Evolutionary conservation across 2,329 filamentous ascomycete species (phyloP).

Genomic region (Venturia effusa): DNA sequence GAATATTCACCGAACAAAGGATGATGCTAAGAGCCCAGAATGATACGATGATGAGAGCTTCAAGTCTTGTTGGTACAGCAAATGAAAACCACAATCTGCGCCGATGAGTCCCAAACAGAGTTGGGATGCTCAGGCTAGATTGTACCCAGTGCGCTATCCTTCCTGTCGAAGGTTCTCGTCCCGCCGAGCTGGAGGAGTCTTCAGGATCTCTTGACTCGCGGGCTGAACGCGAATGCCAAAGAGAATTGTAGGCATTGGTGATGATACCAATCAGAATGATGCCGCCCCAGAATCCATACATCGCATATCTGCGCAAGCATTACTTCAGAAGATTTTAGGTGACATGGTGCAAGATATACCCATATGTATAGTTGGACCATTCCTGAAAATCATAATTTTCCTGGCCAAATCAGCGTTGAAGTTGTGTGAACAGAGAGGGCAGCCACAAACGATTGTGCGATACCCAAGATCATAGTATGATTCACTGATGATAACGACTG

Average conservation of each 20-base stretch:
- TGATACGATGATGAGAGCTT: conserved; percentile 32
- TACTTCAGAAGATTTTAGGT: background rate
- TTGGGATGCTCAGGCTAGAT: conserved; percentile 32
- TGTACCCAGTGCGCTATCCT: background rate
- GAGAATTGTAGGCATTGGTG: conserved; percentile 19
- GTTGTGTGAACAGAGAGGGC: background rate
- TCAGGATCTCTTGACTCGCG: conserved; percentile 14
- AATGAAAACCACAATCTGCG: conserved; percentile 29
- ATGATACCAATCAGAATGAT: conserved; percentile 26
- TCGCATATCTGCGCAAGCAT: background rate
- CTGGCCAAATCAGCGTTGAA: background rate
- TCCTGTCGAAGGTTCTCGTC: background rate
- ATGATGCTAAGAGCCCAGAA: conserved; percentile 36
- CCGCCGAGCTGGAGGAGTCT: background rate
- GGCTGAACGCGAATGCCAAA: conserved; percentile 14
- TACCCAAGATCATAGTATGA: background rate
- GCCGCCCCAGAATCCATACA: conserved; percentile 30
- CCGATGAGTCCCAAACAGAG: conserved; percentile 31
- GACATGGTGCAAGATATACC: background rate
- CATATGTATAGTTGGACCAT: background rate
- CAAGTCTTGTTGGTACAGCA: conserved; percentile 38
- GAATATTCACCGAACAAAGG: conserved; percentile 35
- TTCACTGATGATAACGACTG: background rate
- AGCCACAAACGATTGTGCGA: background rate
- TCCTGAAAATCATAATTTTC: background rate